phyloP scores from a whole-genome alignment of 2,329 filamentous ascomycete genomes.

The Talaromyces albobiverticillius region DNA sequence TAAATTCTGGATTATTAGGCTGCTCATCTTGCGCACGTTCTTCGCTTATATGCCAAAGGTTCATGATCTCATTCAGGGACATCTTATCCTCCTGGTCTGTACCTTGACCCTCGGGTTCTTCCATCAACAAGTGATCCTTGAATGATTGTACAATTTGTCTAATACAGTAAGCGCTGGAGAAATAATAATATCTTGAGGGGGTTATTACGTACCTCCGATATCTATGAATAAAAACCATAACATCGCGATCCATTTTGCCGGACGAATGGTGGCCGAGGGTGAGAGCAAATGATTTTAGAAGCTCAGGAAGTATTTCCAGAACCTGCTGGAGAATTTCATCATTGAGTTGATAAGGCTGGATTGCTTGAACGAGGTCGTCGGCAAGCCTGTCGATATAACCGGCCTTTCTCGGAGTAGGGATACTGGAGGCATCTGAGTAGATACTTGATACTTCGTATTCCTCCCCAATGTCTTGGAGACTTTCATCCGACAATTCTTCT shows the following conservation, averaged over 20 bases:
- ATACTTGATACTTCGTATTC: conserved; percentile 1
- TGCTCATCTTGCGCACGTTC: background rate
- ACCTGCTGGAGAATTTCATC: background rate
- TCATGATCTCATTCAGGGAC: conserved; percentile 8
- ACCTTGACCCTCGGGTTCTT: background rate
- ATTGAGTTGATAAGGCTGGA: conserved; percentile 7
- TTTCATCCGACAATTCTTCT: background rate
- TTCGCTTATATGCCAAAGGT: background rate
- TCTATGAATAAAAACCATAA: conserved; percentile 14
- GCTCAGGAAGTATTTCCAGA: conserved; percentile 1
- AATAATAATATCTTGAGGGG: background rate
- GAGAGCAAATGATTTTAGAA: conserved; percentile 12
- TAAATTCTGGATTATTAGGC: background rate
- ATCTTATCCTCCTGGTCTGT: background rate
- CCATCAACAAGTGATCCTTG: background rate
- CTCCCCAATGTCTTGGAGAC: background rate
- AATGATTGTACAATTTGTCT: conserved; percentile 4
- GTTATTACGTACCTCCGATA: conserved; percentile 9
- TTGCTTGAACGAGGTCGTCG: background rate
- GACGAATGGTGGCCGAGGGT: conserved; percentile 1
- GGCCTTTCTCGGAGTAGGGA: background rate
- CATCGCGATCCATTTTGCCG: conserved; percentile 8
- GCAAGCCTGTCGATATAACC: conserved; percentile 9
- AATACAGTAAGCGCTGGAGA: no score
- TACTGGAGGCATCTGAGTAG: conserved; percentile 6